phyloP scores from a whole-genome alignment of 1,284 basidiomycete genomes.

The Pseudozyma sp. region DNA sequence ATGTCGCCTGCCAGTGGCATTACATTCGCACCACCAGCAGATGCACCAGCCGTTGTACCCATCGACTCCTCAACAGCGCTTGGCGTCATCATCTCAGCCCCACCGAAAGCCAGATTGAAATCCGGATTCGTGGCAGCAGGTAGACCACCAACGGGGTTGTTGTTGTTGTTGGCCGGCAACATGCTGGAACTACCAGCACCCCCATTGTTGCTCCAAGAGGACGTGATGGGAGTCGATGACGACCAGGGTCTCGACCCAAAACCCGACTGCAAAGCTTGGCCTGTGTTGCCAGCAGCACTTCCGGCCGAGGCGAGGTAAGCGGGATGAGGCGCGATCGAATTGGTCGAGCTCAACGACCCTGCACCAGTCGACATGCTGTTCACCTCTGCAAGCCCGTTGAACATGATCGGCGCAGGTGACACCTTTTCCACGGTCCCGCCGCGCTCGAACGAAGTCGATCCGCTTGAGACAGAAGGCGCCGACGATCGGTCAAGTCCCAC shows the following conservation, averaged over 20 bases:
- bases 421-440: constrained; percentile 7
- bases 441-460: constrained; percentile 32
- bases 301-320: constrained; percentile 35
- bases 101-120: background rate
- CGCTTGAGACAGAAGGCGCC: constrained; percentile 2
- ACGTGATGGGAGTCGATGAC: background rate
- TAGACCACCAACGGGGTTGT: background rate
- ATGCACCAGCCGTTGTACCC: background rate
- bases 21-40: constrained; percentile 14
- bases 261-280: constrained; percentile 2
- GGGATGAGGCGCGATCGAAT: constrained; percentile 28
- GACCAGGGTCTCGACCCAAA: constrained; percentile 1
- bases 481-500: constrained; percentile 4
- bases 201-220: constrained; percentile 24
- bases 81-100: background rate
- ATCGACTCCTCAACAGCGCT: too few relatives aligned
- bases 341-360: background rate
- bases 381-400: background rate
- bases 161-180: background rate
- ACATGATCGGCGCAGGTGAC: constrained; percentile 5
- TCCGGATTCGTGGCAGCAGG: background rate
- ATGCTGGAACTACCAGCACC: background rate
- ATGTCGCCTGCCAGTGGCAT: constrained; percentile 36
- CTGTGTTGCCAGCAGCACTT: background rate
- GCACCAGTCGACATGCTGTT: background rate